Percentiles rank a stretch among this genome's conserved stretches.
phyloP scores from a whole-genome alignment of 257 asterid genomes.

The Rehmannia glutinosa region DNA sequence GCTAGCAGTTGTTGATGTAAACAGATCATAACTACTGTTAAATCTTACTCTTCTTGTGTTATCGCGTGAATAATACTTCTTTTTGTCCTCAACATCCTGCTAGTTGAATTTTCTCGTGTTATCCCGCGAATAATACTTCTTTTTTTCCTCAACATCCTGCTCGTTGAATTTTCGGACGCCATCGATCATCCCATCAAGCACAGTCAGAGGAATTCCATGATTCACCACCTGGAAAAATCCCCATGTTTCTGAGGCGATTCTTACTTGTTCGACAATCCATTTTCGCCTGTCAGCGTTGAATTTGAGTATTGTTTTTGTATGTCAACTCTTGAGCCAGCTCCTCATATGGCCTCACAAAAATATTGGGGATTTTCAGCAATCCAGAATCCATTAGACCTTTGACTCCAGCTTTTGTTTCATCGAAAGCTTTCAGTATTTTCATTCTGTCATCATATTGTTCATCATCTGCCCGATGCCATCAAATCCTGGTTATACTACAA shows the following conservation, averaged over 20 bases:
- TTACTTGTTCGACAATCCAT: conserved; percentile 21
- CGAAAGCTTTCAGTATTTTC: conserved; percentile 44
- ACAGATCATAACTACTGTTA: conserved; percentile 42
- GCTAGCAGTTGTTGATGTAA: conserved; percentile 33
- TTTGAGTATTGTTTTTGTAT: neutral
- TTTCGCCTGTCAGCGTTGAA: conserved; percentile 4
- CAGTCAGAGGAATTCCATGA: conserved; percentile 29
- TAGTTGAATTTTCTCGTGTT: neutral
- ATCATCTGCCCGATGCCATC: neutral
- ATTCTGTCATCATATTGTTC: neutral
- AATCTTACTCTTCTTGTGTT: too few species aligned
- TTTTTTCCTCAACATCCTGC: conserved; percentile 30
- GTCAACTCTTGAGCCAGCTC: conserved; percentile 10
- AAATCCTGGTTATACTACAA: too few species aligned
- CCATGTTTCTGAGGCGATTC: conserved; percentile 37
- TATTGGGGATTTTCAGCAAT: conserved; percentile 26
- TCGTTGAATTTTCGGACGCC: conserved; percentile 34
- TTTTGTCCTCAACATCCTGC: too few species aligned
- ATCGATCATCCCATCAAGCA: conserved; percentile 29
- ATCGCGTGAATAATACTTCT: too few species aligned
- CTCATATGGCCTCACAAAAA: conserved; percentile 37
- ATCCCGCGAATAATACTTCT: conserved; percentile 46
- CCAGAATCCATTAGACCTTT: conserved; percentile 51
- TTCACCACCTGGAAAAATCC: conserved; percentile 54
- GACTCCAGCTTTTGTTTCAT: conserved; percentile 51